phyloP scores from a whole-genome alignment of 2,329 filamentous ascomycete genomes.

The Neonectria punicea region DNA sequence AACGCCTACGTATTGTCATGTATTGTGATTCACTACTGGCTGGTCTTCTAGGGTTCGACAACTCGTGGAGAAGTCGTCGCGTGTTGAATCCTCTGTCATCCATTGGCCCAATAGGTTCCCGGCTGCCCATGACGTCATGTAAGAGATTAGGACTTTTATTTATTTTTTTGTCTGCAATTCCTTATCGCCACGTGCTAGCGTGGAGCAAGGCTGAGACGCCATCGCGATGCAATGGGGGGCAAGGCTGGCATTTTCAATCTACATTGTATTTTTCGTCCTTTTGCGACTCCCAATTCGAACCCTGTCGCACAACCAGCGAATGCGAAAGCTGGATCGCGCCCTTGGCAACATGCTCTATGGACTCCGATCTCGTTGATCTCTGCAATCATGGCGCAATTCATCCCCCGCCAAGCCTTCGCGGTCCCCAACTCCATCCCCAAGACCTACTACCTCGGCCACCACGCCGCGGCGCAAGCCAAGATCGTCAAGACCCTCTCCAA shows the following conservation, averaged over 20 bases:
- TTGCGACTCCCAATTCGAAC: slow-evolving; percentile 7
- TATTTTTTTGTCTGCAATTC: neutral
- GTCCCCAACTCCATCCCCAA: slow-evolving; percentile 79
- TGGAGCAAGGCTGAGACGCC: slow-evolving; percentile 34
- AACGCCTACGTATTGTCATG: neutral
- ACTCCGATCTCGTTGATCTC: neutral
- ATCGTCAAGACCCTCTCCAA: slow-evolving; percentile 86
- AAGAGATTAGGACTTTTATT: neutral
- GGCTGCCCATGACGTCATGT: slow-evolving; percentile 31
- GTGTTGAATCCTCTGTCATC: slow-evolving; percentile 28
- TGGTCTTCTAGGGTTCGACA: neutral
- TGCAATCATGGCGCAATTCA: slow-evolving; percentile 61
- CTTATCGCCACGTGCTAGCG: slow-evolving; percentile 37
- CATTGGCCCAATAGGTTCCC: slow-evolving; percentile 38
- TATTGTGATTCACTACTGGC: neutral
- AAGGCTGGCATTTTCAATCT: slow-evolving; percentile 32
- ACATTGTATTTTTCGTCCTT: slow-evolving; percentile 16
- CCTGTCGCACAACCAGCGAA: neutral
- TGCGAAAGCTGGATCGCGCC: neutral
- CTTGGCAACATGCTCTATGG: slow-evolving; percentile 11
- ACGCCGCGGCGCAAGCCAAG: slow-evolving; percentile 76
- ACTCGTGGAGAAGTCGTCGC: slow-evolving; percentile 20
- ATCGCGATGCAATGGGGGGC: slow-evolving; percentile 4
- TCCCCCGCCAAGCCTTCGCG: slow-evolving; percentile 79
- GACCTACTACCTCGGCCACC: slow-evolving; percentile 96